These are phyloP conservation scores for Agaricus blazei DNA, from an alignment of 768 basidiomycete genomes.

Conservation along the genomic window DNA sequence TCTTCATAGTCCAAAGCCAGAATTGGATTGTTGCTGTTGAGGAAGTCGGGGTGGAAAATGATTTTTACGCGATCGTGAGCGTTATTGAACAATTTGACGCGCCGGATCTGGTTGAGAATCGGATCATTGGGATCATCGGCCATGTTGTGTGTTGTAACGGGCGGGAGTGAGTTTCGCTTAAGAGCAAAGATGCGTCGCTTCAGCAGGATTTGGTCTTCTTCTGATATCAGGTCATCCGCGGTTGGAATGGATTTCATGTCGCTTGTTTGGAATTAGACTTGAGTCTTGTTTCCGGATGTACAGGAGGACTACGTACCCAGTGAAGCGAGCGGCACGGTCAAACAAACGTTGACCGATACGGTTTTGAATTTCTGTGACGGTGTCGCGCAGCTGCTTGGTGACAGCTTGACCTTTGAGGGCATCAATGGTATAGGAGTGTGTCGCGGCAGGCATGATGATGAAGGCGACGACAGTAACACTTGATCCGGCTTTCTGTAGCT, in stretches of 20 bases:
- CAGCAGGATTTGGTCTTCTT: constrained; percentile 89
- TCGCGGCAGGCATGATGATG: constrained; percentile 97
- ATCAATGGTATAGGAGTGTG: constrained; percentile 95
- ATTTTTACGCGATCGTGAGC: constrained; percentile 91
- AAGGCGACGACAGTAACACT: constrained; percentile 91
- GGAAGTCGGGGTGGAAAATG: constrained; percentile 96
- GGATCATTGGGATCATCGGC: constrained; percentile 89
- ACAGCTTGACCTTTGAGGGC: constrained; percentile 96
- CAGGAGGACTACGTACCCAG: constrained; percentile 54
- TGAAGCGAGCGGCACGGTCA: constrained; percentile 90
- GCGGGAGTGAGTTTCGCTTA: constrained; percentile 91
- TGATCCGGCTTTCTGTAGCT: constrained; percentile 52
- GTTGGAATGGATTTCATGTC: constrained; percentile 73
- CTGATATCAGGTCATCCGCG: constrained; percentile 73
- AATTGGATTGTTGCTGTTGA: constrained; percentile 97
- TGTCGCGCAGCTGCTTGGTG: constrained; percentile 93
- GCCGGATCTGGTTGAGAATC: constrained; percentile 90
- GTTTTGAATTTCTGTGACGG: constrained; percentile 92
- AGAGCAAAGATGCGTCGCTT: constrained; percentile 97
- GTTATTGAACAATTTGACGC: constrained; percentile 90
- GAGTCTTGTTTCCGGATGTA: neutral
- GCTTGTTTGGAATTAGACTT: constrained; percentile 26
- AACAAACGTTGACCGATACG: constrained; percentile 89
- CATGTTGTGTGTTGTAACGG: constrained; percentile 99
- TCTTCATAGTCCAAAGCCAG: constrained; percentile 98